Evolutionary conservation across 2,329 filamentous ascomycete species (phyloP).

Genomic region (Triangularia setosa): DNA sequence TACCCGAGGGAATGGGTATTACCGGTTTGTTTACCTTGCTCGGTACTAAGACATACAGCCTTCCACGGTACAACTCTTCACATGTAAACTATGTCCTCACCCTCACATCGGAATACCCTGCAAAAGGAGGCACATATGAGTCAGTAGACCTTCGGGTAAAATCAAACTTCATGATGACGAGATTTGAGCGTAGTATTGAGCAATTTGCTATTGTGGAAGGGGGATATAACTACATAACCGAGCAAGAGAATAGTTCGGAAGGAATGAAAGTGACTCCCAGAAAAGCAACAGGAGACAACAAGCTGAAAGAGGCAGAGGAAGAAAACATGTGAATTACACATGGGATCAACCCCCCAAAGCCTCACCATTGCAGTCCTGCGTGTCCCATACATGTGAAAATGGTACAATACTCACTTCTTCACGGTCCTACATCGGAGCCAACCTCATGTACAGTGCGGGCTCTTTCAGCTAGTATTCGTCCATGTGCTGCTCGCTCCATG

Average conservation of each 20-base stretch:
- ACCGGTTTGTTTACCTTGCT: neutral
- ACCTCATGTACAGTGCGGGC: neutral
- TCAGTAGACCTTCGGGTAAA: neutral
- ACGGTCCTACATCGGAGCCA: neutral
- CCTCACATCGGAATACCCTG: neutral
- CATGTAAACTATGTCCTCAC: neutral
- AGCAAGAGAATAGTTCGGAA: neutral
- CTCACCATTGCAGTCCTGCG: too few relatives aligned
- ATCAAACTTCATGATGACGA: neutral
- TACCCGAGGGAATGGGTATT: neutral
- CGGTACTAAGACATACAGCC: neutral
- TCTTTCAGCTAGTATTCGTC: too few relatives aligned
- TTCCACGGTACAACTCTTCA: neutral
- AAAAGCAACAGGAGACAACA: neutral
- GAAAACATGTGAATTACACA: neutral
- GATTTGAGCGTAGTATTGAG: neutral
- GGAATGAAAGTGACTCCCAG: too few relatives aligned
- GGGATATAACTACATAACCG: neutral
- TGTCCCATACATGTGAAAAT: neutral
- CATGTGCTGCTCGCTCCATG: too few relatives aligned
- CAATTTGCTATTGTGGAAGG: neutral
- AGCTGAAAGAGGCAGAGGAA: neutral
- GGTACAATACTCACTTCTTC: neutral
- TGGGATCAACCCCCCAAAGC: neutral
- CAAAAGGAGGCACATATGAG: neutral